Percentiles rank a stretch among this genome's conserved stretches.
Evolutionary conservation across 768 basidiomycete species (phyloP).

Genomic region (Dentipellis sp.): DNA sequence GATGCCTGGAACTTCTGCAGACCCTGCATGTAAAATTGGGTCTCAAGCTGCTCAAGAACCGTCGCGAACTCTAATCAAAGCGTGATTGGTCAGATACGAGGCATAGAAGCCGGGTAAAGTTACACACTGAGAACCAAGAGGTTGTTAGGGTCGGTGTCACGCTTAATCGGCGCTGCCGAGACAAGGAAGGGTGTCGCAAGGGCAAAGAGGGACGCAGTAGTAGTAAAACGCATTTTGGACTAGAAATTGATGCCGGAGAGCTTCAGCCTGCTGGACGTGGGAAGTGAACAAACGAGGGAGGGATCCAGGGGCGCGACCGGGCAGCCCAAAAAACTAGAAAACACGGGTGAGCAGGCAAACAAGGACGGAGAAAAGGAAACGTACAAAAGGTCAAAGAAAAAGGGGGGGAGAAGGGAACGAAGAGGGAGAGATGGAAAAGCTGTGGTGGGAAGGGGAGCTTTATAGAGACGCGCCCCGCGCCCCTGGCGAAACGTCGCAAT

Average conservation of each 20-base stretch:
- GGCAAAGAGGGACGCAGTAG: constrained; percentile 27
- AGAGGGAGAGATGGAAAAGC: not conserved
- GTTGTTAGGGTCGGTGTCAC: constrained; percentile 26
- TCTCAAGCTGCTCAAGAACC: constrained; percentile 68
- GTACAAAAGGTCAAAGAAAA: not conserved
- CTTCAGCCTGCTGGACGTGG: constrained; percentile 21
- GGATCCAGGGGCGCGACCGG: constrained; percentile 57
- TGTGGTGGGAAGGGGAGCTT: not conserved
- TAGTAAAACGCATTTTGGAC: constrained; percentile 38
- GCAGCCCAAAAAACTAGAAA: constrained; percentile 45
- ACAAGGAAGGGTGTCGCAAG: constrained; percentile 34
- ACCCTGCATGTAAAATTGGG: constrained; percentile 58
- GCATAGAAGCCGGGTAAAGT: constrained; percentile 11
- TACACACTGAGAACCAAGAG: constrained; percentile 49
- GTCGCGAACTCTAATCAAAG: constrained; percentile 55
- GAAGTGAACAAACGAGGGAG: constrained; percentile 25
- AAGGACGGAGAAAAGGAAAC: not conserved
- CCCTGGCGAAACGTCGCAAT: not conserved
- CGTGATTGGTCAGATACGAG: constrained; percentile 13
- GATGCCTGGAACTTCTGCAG: constrained; percentile 51
- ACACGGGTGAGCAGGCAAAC: not conserved
- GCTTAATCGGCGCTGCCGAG: constrained; percentile 40
- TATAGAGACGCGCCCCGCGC: not conserved
- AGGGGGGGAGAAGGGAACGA: constrained; percentile 1
- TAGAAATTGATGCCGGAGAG: constrained; percentile 14